These are phyloP conservation scores for Geosmithia morbida DNA, from an alignment of 2,329 filamentous ascomycete genomes.

Conservation along the genomic window DNA sequence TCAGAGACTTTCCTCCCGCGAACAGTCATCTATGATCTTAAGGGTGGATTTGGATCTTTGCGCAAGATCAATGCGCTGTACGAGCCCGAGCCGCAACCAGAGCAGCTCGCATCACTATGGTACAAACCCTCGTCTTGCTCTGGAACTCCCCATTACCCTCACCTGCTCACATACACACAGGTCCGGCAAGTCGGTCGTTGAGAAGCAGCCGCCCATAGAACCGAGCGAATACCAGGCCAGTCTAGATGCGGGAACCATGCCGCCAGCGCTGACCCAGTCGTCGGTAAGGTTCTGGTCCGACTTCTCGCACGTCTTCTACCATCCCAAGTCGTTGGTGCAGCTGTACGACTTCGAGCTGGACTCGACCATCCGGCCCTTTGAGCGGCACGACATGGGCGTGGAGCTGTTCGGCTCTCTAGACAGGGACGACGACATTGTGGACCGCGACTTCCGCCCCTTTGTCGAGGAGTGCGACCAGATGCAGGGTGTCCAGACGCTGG, in stretches of 20 bases:
- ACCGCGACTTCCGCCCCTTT: constrained; percentile 80
- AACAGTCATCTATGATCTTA: constrained; percentile 87
- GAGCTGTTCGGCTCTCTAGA: constrained; percentile 63
- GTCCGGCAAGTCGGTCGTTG: constrained; percentile 53
- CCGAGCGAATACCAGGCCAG: constrained; percentile 65
- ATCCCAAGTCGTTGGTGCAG: constrained; percentile 76
- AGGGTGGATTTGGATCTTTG: constrained; percentile 81
- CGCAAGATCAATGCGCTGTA: constrained; percentile 83
- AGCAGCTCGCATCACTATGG: constrained; percentile 16
- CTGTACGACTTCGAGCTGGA: constrained; percentile 77
- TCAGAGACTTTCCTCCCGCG: constrained; percentile 85
- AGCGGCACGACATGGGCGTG: constrained; percentile 74
- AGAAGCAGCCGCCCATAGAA: constrained; percentile 52
- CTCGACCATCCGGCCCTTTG: constrained; percentile 70
- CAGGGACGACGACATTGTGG: constrained; percentile 71
- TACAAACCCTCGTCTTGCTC: constrained; percentile 6
- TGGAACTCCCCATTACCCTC: not conserved
- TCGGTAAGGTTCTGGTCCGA: constrained; percentile 94
- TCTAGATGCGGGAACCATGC: constrained; percentile 57
- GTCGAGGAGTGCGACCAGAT: constrained; percentile 87
- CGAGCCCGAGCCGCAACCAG: constrained; percentile 28
- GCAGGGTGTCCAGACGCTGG: constrained; percentile 71
- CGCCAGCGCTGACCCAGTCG: constrained; percentile 50
- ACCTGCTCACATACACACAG: constrained; percentile 22
- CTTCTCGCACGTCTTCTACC: constrained; percentile 83